Evolutionary conservation across 1,139 yeast species (phyloP), one percentile per base, ranked within the genome.

Genomic region (Protomyces pachydermus): DNA sequence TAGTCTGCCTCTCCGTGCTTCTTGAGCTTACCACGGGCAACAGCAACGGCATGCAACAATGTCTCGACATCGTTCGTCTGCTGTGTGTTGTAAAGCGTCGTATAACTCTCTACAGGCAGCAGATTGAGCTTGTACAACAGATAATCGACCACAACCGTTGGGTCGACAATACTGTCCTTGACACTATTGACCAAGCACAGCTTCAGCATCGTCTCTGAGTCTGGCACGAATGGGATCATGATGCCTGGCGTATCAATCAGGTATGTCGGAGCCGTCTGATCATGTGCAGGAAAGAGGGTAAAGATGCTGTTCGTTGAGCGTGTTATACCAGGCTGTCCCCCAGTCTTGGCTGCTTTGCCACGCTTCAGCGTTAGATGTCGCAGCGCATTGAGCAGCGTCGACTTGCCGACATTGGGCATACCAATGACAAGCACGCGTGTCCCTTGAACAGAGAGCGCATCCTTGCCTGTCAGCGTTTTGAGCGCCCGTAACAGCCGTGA

Each of bases 401-500:
- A 88, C 74, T 93, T 93, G 0, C 98, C 98, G n/a, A 91, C 96
- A 73, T 93, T 93, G 0, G 98, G 98, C 95, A 93, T 88, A 0
- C 98, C 98, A 10, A 88, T 85, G 57, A 93, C 84, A 79, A 91
- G 79, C 61, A 88, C 74, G 45, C 91, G 76, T 58, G 88, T 77
- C 0, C 98, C 98, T 64, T 91, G 75, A 0, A 97, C 97, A 25
- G 57, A 52, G 18, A 55, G 39, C 10, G 50, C 45, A 14, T 45
- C 42, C 18, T 23, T 20, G 5, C 2, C 25, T 34, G 48, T 20
- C 20, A 42, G 46, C 25, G 32, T 23, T n/a, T 54, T 48, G 50
- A 60, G 48, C 4, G 64, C 12, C 4, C 46, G 53, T 12, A 60
- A 37, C 12, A 54, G 54, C 16, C 45, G 37, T 9, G 58, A 34